These are phyloP conservation scores for Oldenlandia corymbosa DNA, from an alignment of 257 asterid genomes.

Conservation along the genomic window DNA sequence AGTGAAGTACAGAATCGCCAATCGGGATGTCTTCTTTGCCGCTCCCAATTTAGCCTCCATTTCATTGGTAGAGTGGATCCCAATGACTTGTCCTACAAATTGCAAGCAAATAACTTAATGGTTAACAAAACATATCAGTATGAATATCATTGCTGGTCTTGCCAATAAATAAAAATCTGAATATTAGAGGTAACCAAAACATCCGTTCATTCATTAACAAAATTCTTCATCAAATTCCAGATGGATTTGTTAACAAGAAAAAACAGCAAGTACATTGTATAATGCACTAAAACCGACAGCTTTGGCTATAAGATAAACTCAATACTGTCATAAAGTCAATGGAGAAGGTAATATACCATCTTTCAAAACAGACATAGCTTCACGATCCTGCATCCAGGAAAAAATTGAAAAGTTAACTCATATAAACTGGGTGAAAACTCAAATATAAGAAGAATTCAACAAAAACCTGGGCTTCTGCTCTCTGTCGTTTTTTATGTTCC, in stretches of 20 bases:
- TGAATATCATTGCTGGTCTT: not conserved
- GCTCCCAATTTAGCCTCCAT: slow-evolving; percentile 42
- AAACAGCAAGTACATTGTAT: not conserved
- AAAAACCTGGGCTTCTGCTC: slow-evolving; percentile 32
- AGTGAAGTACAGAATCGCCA: slow-evolving; percentile 65
- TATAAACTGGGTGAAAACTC: not conserved
- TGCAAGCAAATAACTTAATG: not conserved
- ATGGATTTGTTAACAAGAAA: not conserved
- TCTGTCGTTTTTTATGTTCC: slow-evolving; percentile 39
- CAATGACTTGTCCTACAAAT: slow-evolving; percentile 51
- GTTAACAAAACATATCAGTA: not conserved
- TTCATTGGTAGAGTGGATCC: slow-evolving; percentile 44
- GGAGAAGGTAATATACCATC: slow-evolving; percentile 45
- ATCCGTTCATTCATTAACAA: not conserved
- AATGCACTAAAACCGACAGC: not conserved
- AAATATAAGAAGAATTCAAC: not conserved
- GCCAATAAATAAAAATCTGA: not conserved
- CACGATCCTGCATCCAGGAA: slow-evolving; percentile 45
- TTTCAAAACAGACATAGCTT: slow-evolving; percentile 44
- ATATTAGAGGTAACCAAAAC: not conserved
- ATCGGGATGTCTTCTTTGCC: slow-evolving; percentile 42
- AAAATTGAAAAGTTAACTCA: slow-evolving; percentile 11
- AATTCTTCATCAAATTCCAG: not conserved
- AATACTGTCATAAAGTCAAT: not conserved
- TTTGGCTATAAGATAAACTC: not conserved